Conservation (phyloP, 306 rosid genomes). For the Acacia melanoxylon region DNA sequence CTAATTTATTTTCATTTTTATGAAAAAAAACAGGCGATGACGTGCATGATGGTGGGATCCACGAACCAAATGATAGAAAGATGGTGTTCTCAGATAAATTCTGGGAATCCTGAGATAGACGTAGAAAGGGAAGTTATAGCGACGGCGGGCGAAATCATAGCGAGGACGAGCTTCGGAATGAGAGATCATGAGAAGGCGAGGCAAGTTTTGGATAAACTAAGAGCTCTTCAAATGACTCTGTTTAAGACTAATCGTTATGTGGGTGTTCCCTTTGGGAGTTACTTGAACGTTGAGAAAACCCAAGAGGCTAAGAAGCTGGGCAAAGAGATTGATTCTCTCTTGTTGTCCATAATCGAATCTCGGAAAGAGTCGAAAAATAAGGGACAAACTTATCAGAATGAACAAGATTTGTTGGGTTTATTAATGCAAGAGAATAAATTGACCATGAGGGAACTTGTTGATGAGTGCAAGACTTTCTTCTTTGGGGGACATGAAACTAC, state of each 20-base stretch:
- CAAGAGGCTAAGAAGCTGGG: slow-evolving; percentile 54
- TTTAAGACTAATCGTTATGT: slow-evolving; percentile 51
- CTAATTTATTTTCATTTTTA: not conserved
- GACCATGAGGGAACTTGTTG: slow-evolving; percentile 47
- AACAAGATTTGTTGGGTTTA: slow-evolving; percentile 46
- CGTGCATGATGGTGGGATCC: slow-evolving; percentile 54
- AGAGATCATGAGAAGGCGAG: slow-evolving; percentile 33
- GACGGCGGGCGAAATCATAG: slow-evolving; percentile 62
- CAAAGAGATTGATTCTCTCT: slow-evolving; percentile 47
- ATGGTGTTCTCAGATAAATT: slow-evolving; percentile 40
- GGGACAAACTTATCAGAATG: slow-evolving; percentile 16
- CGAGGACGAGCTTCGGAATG: slow-evolving; percentile 65
- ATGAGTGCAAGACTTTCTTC: slow-evolving; percentile 75
- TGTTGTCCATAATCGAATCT: slow-evolving; percentile 34
- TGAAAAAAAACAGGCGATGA: slow-evolving; percentile 45
- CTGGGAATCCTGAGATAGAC: slow-evolving; percentile 52
- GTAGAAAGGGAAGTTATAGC: slow-evolving; percentile 50
- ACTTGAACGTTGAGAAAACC: slow-evolving; percentile 38
- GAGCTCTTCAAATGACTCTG: slow-evolving; percentile 52
- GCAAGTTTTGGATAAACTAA: slow-evolving; percentile 44
- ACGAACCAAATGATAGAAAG: slow-evolving; percentile 52
- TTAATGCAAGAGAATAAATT: slow-evolving; percentile 44
- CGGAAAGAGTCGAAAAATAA: slow-evolving; percentile 17
- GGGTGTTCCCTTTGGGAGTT: slow-evolving; percentile 55
- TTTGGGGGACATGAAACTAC: slow-evolving; percentile 78